A percentile compares a stretch with the other conserved stretches of the same genome.
Evolutionary conservation across 2,329 filamentous ascomycete species (phyloP).

Genomic region (Fusarium subtropicale): DNA sequence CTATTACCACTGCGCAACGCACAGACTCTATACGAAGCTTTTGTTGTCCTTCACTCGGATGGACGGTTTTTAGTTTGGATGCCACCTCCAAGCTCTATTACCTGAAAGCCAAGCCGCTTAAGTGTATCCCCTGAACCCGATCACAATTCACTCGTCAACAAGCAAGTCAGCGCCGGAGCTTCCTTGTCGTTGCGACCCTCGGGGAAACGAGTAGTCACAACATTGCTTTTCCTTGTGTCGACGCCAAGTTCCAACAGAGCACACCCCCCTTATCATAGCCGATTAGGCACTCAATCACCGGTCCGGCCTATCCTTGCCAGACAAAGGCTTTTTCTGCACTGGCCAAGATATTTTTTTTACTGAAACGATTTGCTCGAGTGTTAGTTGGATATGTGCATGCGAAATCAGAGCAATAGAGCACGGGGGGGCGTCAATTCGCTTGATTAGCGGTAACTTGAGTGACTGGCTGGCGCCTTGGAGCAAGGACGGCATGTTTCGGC

Average conservation of each 20-base stretch:
- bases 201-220: conserved; percentile 39
- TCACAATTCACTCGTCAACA: conserved; percentile 25
- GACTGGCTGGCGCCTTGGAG: conserved; percentile 2
- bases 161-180: conserved; percentile 23
- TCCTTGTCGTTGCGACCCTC: conserved; percentile 32
- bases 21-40: conserved; percentile 28
- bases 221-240: conserved; percentile 42
- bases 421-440: background rate
- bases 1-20: conserved; percentile 19
- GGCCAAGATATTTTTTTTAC: background rate
- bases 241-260: conserved; percentile 17
- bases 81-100: conserved; percentile 4
- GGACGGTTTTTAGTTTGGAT: background rate
- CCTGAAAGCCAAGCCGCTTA: conserved; percentile 22
- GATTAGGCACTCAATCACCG: conserved; percentile 23
- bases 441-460: background rate
- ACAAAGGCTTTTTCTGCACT: background rate
- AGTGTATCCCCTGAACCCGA: conserved; percentile 11
- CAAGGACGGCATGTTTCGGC: conserved; percentile 11
- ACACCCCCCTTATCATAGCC: conserved; percentile 16
- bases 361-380: background rate
- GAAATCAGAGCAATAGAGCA: background rate
- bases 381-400: background rate
- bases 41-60: background rate
- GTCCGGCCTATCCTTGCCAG: conserved; percentile 25